Conservation (phyloP, 345 rosid genomes). For the Theobroma cacao region DNA sequence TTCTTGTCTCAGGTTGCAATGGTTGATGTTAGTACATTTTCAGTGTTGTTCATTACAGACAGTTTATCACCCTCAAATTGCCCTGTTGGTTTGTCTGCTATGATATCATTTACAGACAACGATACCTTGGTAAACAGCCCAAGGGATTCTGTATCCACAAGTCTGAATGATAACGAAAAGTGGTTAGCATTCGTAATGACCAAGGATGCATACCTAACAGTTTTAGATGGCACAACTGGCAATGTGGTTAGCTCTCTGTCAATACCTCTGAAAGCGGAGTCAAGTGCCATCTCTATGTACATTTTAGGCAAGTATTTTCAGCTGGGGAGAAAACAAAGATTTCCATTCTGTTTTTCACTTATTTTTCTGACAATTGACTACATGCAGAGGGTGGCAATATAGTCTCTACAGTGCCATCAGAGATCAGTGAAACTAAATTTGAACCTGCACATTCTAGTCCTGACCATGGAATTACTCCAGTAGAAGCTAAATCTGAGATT, state of each 20-base stretch:
- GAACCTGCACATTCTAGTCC: slow-evolving; percentile 29
- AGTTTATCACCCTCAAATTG: slow-evolving; percentile 45
- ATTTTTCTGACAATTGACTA: slow-evolving; percentile 21
- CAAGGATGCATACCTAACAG: slow-evolving; percentile 52
- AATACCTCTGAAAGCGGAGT: slow-evolving; percentile 37
- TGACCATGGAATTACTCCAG: slow-evolving; percentile 29
- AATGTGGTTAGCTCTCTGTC: slow-evolving; percentile 37
- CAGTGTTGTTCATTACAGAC: slow-evolving; percentile 62
- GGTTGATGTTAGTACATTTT: slow-evolving; percentile 57
- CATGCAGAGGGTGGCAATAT: slow-evolving; percentile 47
- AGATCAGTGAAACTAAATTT: slow-evolving; percentile 31
- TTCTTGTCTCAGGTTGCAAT: slow-evolving; percentile 69
- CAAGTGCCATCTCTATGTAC: slow-evolving; percentile 55
- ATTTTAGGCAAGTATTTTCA: slow-evolving; percentile 55
- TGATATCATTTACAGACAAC: slow-evolving; percentile 37
- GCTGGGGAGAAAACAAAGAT: neutral
- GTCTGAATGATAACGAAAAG: slow-evolving; percentile 30
- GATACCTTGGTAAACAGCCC: slow-evolving; percentile 23
- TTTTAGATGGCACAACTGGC: slow-evolving; percentile 61
- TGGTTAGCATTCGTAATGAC: slow-evolving; percentile 50
- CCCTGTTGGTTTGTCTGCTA: slow-evolving; percentile 57
- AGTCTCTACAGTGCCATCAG: slow-evolving; percentile 31
- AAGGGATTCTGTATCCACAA: slow-evolving; percentile 29
- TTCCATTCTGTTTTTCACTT: slow-evolving; percentile 13
- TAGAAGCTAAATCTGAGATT: slow-evolving; percentile 29